Evolutionary conservation across 805 yeast genomes (phyloP), one percentile per base, ranked within the genome.

Genomic region (Candida odintsovae): DNA sequence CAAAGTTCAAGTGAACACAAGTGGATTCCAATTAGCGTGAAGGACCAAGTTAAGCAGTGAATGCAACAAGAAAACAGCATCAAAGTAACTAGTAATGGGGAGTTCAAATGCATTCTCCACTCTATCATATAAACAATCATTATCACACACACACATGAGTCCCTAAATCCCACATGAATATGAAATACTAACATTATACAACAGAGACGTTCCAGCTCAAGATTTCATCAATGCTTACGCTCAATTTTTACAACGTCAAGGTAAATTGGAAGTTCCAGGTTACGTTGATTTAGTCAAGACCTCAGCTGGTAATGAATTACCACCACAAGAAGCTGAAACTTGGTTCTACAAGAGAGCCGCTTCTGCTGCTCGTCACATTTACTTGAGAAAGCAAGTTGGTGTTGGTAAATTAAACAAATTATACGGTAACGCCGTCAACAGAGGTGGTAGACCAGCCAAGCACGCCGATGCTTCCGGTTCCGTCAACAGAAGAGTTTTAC

Each of bases 271-370:
- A 75, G 94, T 94, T 68, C 99, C 99, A 81, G 97, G 97, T 75
- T 94, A 90, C 86, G 98, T 94, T 74, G 99, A 94, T 82, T 77
- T 92, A 67, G 99, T 94, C 80, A 94, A 94, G 90, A 94, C 99
- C 75, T 86, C 96, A 61, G 85, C 95, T 63, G 96, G 97, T 79
- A 90, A 92, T 72, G 99, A 94, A 74, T 86, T 94, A 75, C 99
- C 99, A 74, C 99, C 99, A 74, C 98, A 92, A 80, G 98, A 94
- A 73, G 77, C 98, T 66, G 98, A 90, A 79, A 90, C 92, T 71
- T 94, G 99, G 99, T 92, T 89, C 87, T 92, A 92, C 96, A 88
- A 87, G 88, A 87, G 99, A 78, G 95, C 99, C 68, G 99, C 99
- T 69, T 92, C 99, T 53, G 90, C 90, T 75, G 99, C 99, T 71